Base-by-base conservation (phyloP, 805 yeast genomes). In the Vanderwaltozyma polyspora region DNA sequence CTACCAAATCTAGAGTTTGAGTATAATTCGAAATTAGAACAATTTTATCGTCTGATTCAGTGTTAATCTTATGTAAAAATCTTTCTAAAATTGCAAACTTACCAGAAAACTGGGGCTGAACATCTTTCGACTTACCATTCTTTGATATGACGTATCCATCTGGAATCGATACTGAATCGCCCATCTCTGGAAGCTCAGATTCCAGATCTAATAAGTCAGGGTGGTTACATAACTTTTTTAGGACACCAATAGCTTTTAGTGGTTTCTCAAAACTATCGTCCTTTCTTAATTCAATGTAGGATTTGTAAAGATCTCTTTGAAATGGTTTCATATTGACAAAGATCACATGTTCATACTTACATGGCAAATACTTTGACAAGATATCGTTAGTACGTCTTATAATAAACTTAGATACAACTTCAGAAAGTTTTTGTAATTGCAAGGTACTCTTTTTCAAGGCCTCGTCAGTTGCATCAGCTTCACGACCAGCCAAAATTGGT, bases 271-370 rank as follows among this genome's bases (percentile, higher is more conserved):
- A 57, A 42, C 71, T 73, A 32, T 67, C 72, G 43, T 85, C 78
- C 34, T 78, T 91, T 2, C 91, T 85, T 5, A 94, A 78, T 10
- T 81, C 72, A 34, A 86, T 70, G 46, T 82, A 83, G 43, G 78
- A 79, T 34, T 71, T 64, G 51, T 91, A 91, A 2, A 91, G 57
- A 1, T 66, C 58, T 33, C 64, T 60, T 57, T 91, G 98, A 59
- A 87, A 68, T 0, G 83, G 84, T 2, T 89, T 70, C 36, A 91
- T 61, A 28, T 77, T 79, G 40, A 91, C 86, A 56, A 89, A 91
- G n/a, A 91, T 81, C 16, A 91, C 97, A 57, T 91, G 94, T 56
- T 91, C 98, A 54, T 86, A 87, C 57, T 91, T 91, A 42, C 93
- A 84, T 0, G 98, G 98, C 39, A 91, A 66, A 52, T 91, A 91